Evolutionary conservation across 2,329 filamentous ascomycete species (phyloP).

Genomic region (Myriosclerotinia scirpicola): DNA sequence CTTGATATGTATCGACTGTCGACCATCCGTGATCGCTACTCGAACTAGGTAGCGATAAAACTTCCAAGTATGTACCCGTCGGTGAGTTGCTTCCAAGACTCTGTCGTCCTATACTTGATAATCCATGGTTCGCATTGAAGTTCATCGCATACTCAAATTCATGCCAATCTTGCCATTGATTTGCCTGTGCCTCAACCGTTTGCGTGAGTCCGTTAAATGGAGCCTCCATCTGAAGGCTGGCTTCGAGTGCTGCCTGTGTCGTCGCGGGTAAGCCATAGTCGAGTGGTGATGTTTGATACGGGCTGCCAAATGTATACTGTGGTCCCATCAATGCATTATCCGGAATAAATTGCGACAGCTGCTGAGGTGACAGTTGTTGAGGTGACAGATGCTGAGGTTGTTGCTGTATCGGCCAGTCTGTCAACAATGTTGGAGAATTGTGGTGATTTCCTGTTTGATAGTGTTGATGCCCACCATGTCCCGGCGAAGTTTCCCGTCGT

Average conservation of each 20-base stretch:
- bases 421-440: slow-evolving; percentile 50
- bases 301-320: slow-evolving; percentile 38
- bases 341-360: slow-evolving; percentile 40
- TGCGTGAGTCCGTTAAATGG: slow-evolving; percentile 60
- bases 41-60: slow-evolving; percentile 78
- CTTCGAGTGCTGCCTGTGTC: slow-evolving; percentile 61
- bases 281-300: slow-evolving; percentile 40
- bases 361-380: slow-evolving; percentile 38
- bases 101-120: slow-evolving; percentile 48
- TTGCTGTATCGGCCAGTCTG: slow-evolving; percentile 58
- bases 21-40: slow-evolving; percentile 85
- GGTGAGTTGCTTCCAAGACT: slow-evolving; percentile 65
- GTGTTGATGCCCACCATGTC: slow-evolving; percentile 47
- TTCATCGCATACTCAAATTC: slow-evolving; percentile 73
- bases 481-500: slow-evolving; percentile 38
- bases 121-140: slow-evolving; percentile 48
- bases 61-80: slow-evolving; percentile 79
- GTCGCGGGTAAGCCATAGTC: slow-evolving; percentile 46
- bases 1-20: slow-evolving; percentile 72
- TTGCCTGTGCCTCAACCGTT: slow-evolving; percentile 57
- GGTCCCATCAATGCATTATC: slow-evolving; percentile 40
- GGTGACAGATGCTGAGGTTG: slow-evolving; percentile 39
- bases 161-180: slow-evolving; percentile 72
- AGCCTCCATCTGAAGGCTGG: slow-evolving; percentile 59
- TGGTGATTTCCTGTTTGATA: slow-evolving; percentile 47